phyloP scores from a whole-genome alignment of 1,284 basidiomycete species.

The Ustilago loliicola region DNA sequence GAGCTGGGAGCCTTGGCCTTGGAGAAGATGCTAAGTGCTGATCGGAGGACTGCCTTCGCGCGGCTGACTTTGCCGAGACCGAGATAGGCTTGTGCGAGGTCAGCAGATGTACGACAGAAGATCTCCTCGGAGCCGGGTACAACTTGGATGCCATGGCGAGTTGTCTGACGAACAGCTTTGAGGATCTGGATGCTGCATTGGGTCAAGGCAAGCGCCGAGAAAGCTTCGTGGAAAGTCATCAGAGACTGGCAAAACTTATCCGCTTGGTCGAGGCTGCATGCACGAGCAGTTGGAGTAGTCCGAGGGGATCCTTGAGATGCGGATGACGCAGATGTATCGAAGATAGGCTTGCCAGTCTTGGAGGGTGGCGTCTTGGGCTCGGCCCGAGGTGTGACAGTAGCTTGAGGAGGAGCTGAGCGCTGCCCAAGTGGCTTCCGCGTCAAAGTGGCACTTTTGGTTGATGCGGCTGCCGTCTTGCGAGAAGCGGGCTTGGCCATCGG shows the following conservation, averaged over 20 bases:
- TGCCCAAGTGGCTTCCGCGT: slow-evolving; percentile 25
- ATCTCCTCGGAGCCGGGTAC: slow-evolving; percentile 24
- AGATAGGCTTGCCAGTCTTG: slow-evolving; percentile 26
- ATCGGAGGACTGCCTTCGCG: slow-evolving; percentile 35
- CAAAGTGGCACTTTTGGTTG: slow-evolving; percentile 4
- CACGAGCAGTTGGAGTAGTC: not conserved
- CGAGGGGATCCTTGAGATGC: not conserved
- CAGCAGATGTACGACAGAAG: slow-evolving; percentile 40
- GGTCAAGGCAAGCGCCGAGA: slow-evolving; percentile 44
- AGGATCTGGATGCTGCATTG: slow-evolving; percentile 48
- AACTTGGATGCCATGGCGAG: slow-evolving; percentile 15
- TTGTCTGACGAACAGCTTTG: slow-evolving; percentile 41
- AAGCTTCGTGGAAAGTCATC: slow-evolving; percentile 42
- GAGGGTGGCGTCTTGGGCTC: slow-evolving; percentile 31
- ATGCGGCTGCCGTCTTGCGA: slow-evolving; percentile 15
- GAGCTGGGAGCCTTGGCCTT: slow-evolving; percentile 8
- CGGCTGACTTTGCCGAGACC: slow-evolving; percentile 39
- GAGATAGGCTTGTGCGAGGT: slow-evolving; percentile 34
- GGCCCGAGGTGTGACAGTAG: slow-evolving; percentile 11
- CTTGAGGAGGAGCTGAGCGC: slow-evolving; percentile 34
- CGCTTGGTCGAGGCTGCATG: slow-evolving; percentile 22
- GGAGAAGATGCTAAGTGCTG: slow-evolving; percentile 15
- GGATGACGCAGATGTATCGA: slow-evolving; percentile 5
- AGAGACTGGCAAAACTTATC: slow-evolving; percentile 42
- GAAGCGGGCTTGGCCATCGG: slow-evolving; percentile 16